phyloP scores from a whole-genome alignment of 2,329 filamentous ascomycete genomes.

The Monosporascus ibericus region DNA sequence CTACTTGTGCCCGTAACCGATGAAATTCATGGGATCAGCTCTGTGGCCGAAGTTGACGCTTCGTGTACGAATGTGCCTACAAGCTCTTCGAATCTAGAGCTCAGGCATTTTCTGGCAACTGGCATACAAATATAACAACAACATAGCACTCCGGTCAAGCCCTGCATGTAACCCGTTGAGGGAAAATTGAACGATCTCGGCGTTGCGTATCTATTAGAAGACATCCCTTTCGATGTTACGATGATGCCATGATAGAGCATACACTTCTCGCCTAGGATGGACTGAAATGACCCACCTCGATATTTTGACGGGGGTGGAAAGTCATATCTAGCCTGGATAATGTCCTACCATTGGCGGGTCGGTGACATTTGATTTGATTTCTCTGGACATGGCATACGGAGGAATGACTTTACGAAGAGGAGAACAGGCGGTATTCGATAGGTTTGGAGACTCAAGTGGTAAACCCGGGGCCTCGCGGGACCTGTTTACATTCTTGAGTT shows the following conservation, averaged over 20 bases:
- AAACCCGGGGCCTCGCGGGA: background rate
- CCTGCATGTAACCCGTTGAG: background rate
- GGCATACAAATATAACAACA: background rate
- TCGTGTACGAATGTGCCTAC: background rate
- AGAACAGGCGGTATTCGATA: constrained; percentile 11
- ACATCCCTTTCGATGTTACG: background rate
- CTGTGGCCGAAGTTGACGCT: background rate
- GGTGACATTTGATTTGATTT: constrained; percentile 13
- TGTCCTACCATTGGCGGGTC: constrained; percentile 6
- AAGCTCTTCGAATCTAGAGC: background rate
- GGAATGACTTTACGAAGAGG: constrained; percentile 13
- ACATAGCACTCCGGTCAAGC: background rate
- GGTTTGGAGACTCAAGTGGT: constrained; percentile 5
- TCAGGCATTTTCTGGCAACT: background rate
- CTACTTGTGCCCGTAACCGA: background rate
- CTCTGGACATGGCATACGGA: constrained; percentile 18
- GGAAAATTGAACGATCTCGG: background rate
- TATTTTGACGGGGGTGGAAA: background rate
- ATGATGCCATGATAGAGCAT: background rate
- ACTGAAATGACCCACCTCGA: background rate
- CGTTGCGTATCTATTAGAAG: background rate
- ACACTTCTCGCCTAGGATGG: background rate
- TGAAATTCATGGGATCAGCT: background rate
- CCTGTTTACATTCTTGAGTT: background rate
- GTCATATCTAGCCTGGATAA: constrained; percentile 4